A percentile compares a stretch with the other conserved stretches of the same genome.
Conservation (phyloP, 345 rosid genomes). For the Raphanus sativus region DNA sequence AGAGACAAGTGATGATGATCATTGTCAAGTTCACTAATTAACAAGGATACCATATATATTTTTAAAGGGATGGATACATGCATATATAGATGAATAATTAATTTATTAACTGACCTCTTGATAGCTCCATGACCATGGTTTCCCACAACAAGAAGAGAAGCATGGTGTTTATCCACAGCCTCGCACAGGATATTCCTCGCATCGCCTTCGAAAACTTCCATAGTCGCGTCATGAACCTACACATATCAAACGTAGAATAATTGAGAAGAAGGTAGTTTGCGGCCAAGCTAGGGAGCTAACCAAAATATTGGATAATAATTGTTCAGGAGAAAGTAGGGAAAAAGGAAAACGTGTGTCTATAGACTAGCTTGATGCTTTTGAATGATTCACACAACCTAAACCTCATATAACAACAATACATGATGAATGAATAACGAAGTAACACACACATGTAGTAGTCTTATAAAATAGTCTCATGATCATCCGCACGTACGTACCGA, state of each 20-base stretch:
- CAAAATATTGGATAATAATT: background rate
- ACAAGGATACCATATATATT: background rate
- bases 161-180: constrained; percentile 79
- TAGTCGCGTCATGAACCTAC: constrained; percentile 57
- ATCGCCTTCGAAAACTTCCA: constrained; percentile 84
- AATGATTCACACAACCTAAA: background rate
- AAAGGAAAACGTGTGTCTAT: background rate
- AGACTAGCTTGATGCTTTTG: background rate
- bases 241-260: constrained; percentile 9
- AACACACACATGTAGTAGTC: background rate
- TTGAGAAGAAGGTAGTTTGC: background rate
- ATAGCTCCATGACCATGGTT: constrained; percentile 98
- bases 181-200: constrained; percentile 88
- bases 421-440: background rate
- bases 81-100: background rate
- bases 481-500: constrained; percentile 44
- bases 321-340: background rate
- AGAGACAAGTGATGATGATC: background rate
- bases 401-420: background rate
- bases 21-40: background rate
- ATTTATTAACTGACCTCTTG: constrained; percentile 52
- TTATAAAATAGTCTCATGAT: background rate
- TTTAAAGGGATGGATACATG: background rate
- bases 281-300: background rate
- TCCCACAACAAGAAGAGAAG: constrained; percentile 85